These are phyloP conservation scores for Termitomyces sp. DNA, from an alignment of 768 basidiomycete species.

Conservation along the genomic window DNA sequence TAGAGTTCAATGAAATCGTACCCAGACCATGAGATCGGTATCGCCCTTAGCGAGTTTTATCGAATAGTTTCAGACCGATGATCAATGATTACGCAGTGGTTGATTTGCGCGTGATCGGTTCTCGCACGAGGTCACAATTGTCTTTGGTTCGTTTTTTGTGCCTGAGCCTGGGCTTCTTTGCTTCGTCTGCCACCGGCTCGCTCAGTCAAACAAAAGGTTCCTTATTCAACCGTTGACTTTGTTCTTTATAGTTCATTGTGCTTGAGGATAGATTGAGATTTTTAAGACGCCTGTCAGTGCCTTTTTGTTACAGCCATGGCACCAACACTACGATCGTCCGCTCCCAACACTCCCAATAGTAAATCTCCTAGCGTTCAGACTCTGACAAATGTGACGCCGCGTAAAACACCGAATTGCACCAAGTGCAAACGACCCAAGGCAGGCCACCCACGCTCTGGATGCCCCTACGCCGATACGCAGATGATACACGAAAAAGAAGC, in stretches of 20 bases:
- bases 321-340: conserved; percentile 16
- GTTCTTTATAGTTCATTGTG: neutral
- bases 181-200: neutral
- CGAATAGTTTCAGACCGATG: neutral
- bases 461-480: conserved; percentile 37
- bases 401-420: conserved; percentile 47
- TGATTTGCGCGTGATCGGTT: neutral
- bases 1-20: neutral
- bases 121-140: neutral
- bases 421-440: conserved; percentile 48
- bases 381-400: conserved; percentile 28
- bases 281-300: too few relatives aligned
- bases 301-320: conserved; percentile 9
- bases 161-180: neutral
- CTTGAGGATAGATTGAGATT: neutral
- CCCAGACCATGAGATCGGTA: neutral
- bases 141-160: neutral
- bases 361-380: conserved; percentile 1
- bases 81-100: neutral
- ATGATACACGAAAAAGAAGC: conserved; percentile 7
- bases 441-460: conserved; percentile 61
- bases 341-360: conserved; percentile 12
- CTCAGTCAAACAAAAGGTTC: neutral
- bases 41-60: neutral
- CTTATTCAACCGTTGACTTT: neutral